A percentile compares a stretch with the other conserved stretches of the same genome.
These are phyloP conservation scores for Sarocladiaceae sp. DNA, from an alignment of 2,329 filamentous ascomycete genomes.

Conservation along the genomic window DNA sequence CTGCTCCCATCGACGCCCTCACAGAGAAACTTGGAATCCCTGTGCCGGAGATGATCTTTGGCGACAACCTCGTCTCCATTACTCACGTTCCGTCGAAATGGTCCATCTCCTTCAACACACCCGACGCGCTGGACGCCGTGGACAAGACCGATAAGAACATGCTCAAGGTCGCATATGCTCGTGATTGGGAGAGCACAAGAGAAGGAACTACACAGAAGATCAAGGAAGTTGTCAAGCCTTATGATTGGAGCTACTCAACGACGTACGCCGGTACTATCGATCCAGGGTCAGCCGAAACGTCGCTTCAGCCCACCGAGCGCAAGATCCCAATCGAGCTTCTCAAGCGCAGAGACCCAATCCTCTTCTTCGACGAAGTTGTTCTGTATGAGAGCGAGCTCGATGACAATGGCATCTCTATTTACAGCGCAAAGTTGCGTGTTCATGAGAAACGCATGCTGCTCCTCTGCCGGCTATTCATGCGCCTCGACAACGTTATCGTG, in stretches of 20 bases:
- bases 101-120: constrained; percentile 77
- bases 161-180: constrained; percentile 90
- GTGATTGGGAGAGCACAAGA: constrained; percentile 67
- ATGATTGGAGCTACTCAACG: constrained; percentile 97
- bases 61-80: constrained; percentile 81
- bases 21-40: constrained; percentile 75
- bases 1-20: constrained; percentile 84
- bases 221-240: constrained; percentile 90
- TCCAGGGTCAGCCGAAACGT: constrained; percentile 16
- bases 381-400: constrained; percentile 97
- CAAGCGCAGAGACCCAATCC: constrained; percentile 83
- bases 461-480: constrained; percentile 84
- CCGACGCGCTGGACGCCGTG: constrained; percentile 82
- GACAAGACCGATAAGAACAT: constrained; percentile 91
- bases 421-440: constrained; percentile 87
- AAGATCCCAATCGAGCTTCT: constrained; percentile 82
- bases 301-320: constrained; percentile 26
- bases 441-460: constrained; percentile 87
- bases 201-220: constrained; percentile 83
- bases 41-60: constrained; percentile 98
- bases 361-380: constrained; percentile 95
- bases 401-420: constrained; percentile 90
- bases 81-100: constrained; percentile 72
- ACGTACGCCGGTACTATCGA: constrained; percentile 72
- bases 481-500: constrained; percentile 84